Evolutionary conservation across 768 basidiomycete genomes (phyloP), one percentile per base, ranked within the genome.

Genomic region (Cystobasidiopsis lactophilus): DNA sequence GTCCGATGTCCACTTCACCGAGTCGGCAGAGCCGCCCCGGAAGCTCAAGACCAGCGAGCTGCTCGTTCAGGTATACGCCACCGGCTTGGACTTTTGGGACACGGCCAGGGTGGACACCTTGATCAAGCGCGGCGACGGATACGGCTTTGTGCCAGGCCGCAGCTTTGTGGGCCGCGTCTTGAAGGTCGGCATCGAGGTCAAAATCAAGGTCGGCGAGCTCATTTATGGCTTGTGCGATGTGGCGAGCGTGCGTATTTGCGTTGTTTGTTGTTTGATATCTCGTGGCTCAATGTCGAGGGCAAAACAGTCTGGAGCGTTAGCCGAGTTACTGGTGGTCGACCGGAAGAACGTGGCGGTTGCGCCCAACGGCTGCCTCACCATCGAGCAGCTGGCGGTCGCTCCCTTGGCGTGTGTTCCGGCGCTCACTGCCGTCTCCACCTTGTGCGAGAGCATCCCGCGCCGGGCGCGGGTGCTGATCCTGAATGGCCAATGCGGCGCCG

Each of bases 121-220:
- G 3, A 55, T 58, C 14, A 52, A 55, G 4, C 40, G 55, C 4
- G 39, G 51, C 5, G 57, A 52, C 2, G 56, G 59, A 0, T 58
- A 58, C 13, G 64, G 62, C 0, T 63, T 52, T 37, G 51, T 65
- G 1, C 61, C 63, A 3, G 64, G 64, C 0, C 43, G 64, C 1
- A 52, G 53, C n/a, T 58, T 63, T 16, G 52, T 54, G 2, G 64
- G 64, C 14, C 63, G 60, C 45, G 63, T 64, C 1, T 27, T 63
- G 9, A 60, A 62, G 44, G 38, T 33, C 2, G 64, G 64, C 24
- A 46, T 57, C 18, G 52, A 55, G 31, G 26, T 26, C 18, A 52
- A 39, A 45, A 51, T 61, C 47, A 44, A 29, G 51, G 57, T 54
- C 37, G 61, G 62, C 18, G 63, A 62, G 13, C 50, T 62, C 14